Conservation (phyloP, 1,284 basidiomycete genomes). For the Ceratorhiza oryzae-sativae region DNA sequence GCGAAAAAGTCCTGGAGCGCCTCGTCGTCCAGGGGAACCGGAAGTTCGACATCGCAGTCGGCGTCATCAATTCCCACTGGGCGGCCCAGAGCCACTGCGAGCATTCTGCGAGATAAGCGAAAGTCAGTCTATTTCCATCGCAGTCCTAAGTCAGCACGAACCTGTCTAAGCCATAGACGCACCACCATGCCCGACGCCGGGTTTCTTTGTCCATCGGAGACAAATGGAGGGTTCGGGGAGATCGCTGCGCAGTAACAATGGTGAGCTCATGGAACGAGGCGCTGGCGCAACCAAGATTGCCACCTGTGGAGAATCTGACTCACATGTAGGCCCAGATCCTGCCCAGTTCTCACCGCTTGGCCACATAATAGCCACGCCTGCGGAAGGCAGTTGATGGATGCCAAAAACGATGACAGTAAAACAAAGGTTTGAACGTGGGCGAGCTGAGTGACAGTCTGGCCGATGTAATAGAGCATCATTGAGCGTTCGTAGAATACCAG, state of each 20-base stretch:
- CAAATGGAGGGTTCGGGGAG: slow-evolving; percentile 72
- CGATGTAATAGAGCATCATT: slow-evolving; percentile 87
- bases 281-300: slow-evolving; percentile 38
- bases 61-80: slow-evolving; percentile 80
- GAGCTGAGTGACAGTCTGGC: slow-evolving; percentile 75
- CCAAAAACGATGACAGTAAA: slow-evolving; percentile 85
- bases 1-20: slow-evolving; percentile 72
- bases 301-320: slow-evolving; percentile 50
- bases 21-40: slow-evolving; percentile 82
- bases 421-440: slow-evolving; percentile 88
- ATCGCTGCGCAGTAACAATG: slow-evolving; percentile 62
- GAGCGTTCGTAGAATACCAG: slow-evolving; percentile 90
- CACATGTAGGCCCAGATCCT: slow-evolving; percentile 89
- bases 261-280: slow-evolving; percentile 17
- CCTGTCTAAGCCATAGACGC: slow-evolving; percentile 80
- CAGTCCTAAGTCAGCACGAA: slow-evolving; percentile 27
- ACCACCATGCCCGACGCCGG: slow-evolving; percentile 89
- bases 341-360: slow-evolving; percentile 83
- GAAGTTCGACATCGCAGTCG: slow-evolving; percentile 83
- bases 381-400: slow-evolving; percentile 87
- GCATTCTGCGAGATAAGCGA: slow-evolving; percentile 63
- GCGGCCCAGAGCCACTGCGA: slow-evolving; percentile 83
- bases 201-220: slow-evolving; percentile 84
- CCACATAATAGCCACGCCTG: slow-evolving; percentile 90
- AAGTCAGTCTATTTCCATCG: background rate